Base-by-base conservation (phyloP, 768 basidiomycete genomes). In the Mrakia blollopis region DNA sequence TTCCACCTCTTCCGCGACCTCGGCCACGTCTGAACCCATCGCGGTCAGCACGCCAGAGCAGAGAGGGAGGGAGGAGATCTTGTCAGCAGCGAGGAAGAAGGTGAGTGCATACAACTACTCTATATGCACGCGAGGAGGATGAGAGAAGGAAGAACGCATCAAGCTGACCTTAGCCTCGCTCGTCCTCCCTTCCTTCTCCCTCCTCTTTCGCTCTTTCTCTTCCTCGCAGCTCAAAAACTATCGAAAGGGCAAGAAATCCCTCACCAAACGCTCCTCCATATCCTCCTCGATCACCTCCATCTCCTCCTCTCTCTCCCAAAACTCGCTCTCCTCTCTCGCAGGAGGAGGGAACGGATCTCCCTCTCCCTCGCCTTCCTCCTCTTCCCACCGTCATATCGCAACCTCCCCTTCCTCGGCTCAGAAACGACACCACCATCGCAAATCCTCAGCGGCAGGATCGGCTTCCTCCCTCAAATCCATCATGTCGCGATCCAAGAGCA, bases 81-180 rank as follows among this genome's bases (percentile, higher is more conserved):
- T 75, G 10, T 52, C 50, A 13, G 74, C 74, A 0, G 74, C 74
- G 4, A 65, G 65, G 63, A 75, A 75, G 74, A 75, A 75, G 63
- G 74, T 75, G 10, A 44, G 61, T 23, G n/a, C n/a, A 37, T 3
- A 18, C 32, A 9, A 16, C 47, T 32, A 30, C 30, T 16, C 35
- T 57, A 0, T 50, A 16, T n/a, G n/a, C n/a, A n/a, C n/a, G n/a
- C 47, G 16, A 4, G 14, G 47, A 50, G 16, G 47, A 18, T 21
- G 47, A 21, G 21, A 16, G 47, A 21, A 50, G 11, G 18, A 21
- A 14, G 16, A 50, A 30, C 13, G 18, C 14, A 9, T 13, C 44
- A 50, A 61, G 23, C 61, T 65, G 39, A 65, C 62, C 14, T 18
- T 50, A 2, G 1, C 71, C 10, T 52, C 23, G 44, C 30, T 32